These are phyloP conservation scores for Galerina sulciceps DNA, from an alignment of 768 basidiomycete genomes.

Conservation along the genomic window DNA sequence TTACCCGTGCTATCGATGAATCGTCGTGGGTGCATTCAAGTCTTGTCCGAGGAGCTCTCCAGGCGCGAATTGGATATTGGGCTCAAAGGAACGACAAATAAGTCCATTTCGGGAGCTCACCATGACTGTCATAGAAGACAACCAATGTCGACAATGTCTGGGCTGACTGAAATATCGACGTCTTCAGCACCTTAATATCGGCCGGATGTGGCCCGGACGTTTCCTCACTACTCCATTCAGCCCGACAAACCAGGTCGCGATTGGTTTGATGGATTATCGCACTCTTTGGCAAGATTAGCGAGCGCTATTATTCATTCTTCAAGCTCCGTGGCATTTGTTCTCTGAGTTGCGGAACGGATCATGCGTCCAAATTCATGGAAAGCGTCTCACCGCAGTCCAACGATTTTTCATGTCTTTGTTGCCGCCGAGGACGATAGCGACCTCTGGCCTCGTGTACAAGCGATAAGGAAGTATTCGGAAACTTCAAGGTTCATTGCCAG, in stretches of 20 bases:
- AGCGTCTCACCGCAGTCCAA: conserved; percentile 1
- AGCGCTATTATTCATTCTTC: conserved; percentile 5
- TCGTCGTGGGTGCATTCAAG: conserved; percentile 7
- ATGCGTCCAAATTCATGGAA: conserved; percentile 8
- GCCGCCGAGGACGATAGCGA: conserved; percentile 7
- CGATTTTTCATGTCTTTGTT: conserved; percentile 4
- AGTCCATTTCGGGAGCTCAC: conserved; percentile 1
- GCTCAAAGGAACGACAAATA: neutral
- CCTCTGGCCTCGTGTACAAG: conserved; percentile 6
- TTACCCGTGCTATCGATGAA: conserved; percentile 10
- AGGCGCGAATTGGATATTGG: conserved; percentile 4
- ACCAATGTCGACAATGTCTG: neutral
- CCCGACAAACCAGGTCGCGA: neutral
- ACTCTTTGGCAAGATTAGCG: conserved; percentile 3
- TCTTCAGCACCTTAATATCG: neutral
- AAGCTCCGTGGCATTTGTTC: conserved; percentile 19
- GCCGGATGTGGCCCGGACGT: neutral
- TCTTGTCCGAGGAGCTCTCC: neutral
- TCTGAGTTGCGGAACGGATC: conserved; percentile 22
- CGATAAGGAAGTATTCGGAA: conserved; percentile 16
- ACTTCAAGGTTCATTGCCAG: conserved; percentile 9
- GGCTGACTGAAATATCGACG: neutral
- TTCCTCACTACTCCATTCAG: neutral
- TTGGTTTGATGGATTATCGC: conserved; percentile 7
- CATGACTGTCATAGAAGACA: conserved; percentile 2